A percentile compares a stretch with the other conserved stretches of the same genome.
phyloP scores from a whole-genome alignment of 2,329 filamentous ascomycete species.

The Fusarium pilosicola region DNA sequence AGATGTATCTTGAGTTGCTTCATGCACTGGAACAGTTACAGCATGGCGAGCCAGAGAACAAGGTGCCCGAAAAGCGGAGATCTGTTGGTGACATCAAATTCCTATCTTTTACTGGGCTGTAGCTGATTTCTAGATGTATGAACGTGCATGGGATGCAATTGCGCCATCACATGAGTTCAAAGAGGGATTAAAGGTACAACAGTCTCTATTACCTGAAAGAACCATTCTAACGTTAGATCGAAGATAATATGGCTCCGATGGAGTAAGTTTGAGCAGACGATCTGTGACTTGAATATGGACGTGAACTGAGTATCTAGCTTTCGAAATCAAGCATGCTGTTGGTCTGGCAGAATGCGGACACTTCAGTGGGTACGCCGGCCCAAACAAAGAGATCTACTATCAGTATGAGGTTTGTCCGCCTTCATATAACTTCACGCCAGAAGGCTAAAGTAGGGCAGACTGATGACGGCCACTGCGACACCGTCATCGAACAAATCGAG shows the following conservation, averaged over 20 bases:
- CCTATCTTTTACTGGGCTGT: fast-evolving
- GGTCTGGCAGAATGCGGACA: not conserved
- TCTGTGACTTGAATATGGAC: fast-evolving
- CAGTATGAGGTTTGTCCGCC: not conserved
- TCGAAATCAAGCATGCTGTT: not conserved
- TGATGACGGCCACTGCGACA: not conserved
- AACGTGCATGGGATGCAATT: not conserved
- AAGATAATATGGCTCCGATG: not conserved
- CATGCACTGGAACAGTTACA: not conserved
- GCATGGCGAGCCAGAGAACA: not conserved
- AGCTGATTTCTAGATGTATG: not conserved
- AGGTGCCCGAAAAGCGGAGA: not conserved
- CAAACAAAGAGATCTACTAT: not conserved
- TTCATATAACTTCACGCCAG: no score
- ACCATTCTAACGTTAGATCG: fast-evolving
- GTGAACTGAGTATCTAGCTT: fast-evolving
- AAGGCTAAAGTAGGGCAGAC: fast-evolving
- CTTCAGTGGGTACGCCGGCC: not conserved
- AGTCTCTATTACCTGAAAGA: fast-evolving
- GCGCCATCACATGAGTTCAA: not conserved
- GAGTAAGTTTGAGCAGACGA: not conserved
- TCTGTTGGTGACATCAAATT: not conserved
- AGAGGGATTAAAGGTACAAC: not conserved
- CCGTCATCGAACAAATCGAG: not conserved
- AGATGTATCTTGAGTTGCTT: not conserved